Base-by-base conservation (phyloP, 2,329 filamentous ascomycete species). In the Escovopsis weberi region DNA sequence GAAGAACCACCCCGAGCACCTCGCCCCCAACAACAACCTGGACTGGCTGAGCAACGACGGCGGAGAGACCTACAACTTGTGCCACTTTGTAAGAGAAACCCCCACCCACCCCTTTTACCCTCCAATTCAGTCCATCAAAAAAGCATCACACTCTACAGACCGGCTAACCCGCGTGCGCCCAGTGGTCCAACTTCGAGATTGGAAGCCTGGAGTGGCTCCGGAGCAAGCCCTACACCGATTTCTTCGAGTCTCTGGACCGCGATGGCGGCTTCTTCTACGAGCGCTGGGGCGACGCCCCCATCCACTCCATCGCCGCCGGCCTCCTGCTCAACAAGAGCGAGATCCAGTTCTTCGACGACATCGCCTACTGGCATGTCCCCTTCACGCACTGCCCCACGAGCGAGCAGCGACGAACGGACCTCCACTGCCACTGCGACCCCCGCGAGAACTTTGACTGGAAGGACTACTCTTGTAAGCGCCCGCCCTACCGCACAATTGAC, bases 401-500 rank as follows among this genome's bases (percentile, higher is more conserved):
- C 43, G 86, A 96, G 65, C 74, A 94, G 65, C 78, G 75, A 42
- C 78, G 88, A 50, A 63, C 88, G 43, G 82, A 94, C 51, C 77
- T 89, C 51, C 88, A 85, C 60, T 98, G 91, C 64, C 82, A 88
- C 63, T 98, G 91, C 67, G 87, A 98, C 58, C 89, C 91, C 7
- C 80, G 82, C 56, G 85, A 96, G 46, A 98, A 98, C 69, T 98
- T 98, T 70, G 91, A 98, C 65, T 98, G 93, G 93, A 95, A 94
- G 65, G 84, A 85, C 41, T 96, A 95, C 62, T 94, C 86, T 60
- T 96, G 88, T 93, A 76, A 70, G 85, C 26, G 10, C n/a, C n/a
- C n/a, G n/a, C n/a, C n/a, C n/a, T n/a, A n/a, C n/a, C n/a, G n/a
- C n/a, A n/a, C n/a, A n/a, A n/a, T n/a, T n/a, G n/a, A n/a, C n/a